Base-by-base conservation (phyloP, 306 rosid species). In the Inga leiocalycina region DNA sequence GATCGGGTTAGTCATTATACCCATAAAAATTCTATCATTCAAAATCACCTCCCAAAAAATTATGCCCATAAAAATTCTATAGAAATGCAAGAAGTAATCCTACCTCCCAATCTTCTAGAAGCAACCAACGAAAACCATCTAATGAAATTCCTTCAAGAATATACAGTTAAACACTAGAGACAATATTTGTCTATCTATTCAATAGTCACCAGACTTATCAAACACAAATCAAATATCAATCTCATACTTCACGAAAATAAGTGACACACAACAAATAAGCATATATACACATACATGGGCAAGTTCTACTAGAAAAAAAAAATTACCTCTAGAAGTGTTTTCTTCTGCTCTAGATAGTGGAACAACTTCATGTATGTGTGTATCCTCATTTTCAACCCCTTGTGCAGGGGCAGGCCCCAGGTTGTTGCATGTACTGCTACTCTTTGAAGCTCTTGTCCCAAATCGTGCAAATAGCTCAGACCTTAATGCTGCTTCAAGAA, bases 401-500 rank as follows among this genome's bases (percentile, higher is more conserved):
- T 8, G 89, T 84, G 90, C 95, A 74, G 80, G 71, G 62, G 81
- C 62, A 74, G 87, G 79, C 74, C 84, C 90, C 43, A 76, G 76
- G 85, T 75, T 82, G 77, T 84, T 65, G 78, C 86, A 85, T 30
- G 88, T 71, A 84, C 78, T 77, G 77, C 76, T 52, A 52, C 78
- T 78, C 83, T 90, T 87, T 22, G 82, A 81, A 32, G 82, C 77
- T 84, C 88, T 91, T 76, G 88, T 76, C 64, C 92, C 92, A 45
- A 92, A 79, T 76, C 88, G 89, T 75, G 94, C 96, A 93, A 92
- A 88, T 72, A 95, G 89, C 81, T 92, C 85, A 52, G 97, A 91
- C 89, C 99, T 92, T 81, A 95, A 87, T 45, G 86, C 83, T 85
- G 91, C 95, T 90, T 95, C 99, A 57, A 95, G 97, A 85, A 87